These are phyloP conservation scores for Aspergillus candidus DNA, from an alignment of 2,329 filamentous ascomycete species.

Conservation along the genomic window DNA sequence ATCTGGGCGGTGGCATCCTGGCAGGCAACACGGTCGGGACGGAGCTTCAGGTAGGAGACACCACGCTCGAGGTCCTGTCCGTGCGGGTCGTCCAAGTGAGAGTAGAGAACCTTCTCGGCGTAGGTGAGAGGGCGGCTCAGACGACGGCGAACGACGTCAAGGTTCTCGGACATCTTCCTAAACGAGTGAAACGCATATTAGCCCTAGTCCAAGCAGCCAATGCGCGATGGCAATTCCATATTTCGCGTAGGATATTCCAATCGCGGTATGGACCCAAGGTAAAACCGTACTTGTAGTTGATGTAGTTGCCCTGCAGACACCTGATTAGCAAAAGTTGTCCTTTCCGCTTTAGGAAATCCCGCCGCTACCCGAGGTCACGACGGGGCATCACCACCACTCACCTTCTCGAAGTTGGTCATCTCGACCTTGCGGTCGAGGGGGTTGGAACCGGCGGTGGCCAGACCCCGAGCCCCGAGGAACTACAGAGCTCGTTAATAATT, in stretches of 20 bases:
- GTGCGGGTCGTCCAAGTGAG: slow-evolving; percentile 94
- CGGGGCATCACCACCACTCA: slow-evolving; percentile 25
- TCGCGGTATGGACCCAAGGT: background rate
- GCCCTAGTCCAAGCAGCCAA: background rate
- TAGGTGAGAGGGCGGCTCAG: slow-evolving; percentile 91
- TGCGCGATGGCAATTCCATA: no score
- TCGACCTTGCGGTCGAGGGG: slow-evolving; percentile 91
- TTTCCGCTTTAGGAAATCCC: slow-evolving; percentile 10
- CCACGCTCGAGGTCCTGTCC: slow-evolving; percentile 95
- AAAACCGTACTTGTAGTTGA: slow-evolving; percentile 71
- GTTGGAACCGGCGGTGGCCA: slow-evolving; percentile 82
- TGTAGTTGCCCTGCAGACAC: slow-evolving; percentile 65
- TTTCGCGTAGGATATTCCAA: no score
- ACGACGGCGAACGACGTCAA: slow-evolving; percentile 78
- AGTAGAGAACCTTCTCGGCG: slow-evolving; percentile 98
- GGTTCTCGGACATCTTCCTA: slow-evolving; percentile 98
- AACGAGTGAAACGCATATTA: slow-evolving; percentile 19
- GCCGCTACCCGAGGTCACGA: slow-evolving; percentile 16
- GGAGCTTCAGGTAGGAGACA: slow-evolving; percentile 90
- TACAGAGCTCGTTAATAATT: slow-evolving; percentile 37
- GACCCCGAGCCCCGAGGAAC: slow-evolving; percentile 58
- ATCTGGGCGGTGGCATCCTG: slow-evolving; percentile 99
- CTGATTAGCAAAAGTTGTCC: slow-evolving; percentile 21
- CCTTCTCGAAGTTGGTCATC: slow-evolving; percentile 93
- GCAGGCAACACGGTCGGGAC: slow-evolving; percentile 95